Evolutionary conservation across 1,284 basidiomycete species (phyloP).

Genomic region (Trichosporon ovoides): DNA sequence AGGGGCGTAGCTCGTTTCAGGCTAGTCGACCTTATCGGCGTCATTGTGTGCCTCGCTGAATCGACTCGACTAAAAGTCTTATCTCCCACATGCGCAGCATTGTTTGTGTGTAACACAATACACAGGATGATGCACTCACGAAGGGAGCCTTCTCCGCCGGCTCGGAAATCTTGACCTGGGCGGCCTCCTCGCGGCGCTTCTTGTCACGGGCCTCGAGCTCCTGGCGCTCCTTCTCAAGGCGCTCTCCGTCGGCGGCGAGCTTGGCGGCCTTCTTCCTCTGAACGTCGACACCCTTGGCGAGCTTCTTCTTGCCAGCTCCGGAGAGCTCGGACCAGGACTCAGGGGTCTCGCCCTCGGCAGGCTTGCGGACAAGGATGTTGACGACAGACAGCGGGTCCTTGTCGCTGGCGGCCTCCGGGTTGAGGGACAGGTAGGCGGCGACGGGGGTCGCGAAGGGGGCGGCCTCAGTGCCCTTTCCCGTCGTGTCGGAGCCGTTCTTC

Average conservation of each 20-base stretch:
- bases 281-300: slow-evolving; percentile 82
- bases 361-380: slow-evolving; percentile 64
- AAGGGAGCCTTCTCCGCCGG: slow-evolving; percentile 30
- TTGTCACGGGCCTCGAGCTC: slow-evolving; percentile 67
- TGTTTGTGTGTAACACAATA: too few species aligned
- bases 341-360: slow-evolving; percentile 39
- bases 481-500: slow-evolving; percentile 66
- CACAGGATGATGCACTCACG: too few species aligned
- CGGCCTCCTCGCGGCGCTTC: slow-evolving; percentile 79
- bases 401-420: slow-evolving; percentile 53
- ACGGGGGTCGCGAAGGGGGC: slow-evolving; percentile 77
- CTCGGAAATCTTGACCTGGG: slow-evolving; percentile 75
- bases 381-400: slow-evolving; percentile 40
- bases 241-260: slow-evolving; percentile 68
- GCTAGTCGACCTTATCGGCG: too few species aligned
- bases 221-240: slow-evolving; percentile 62
- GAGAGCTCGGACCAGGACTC: slow-evolving; percentile 74
- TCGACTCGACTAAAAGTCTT: too few species aligned
- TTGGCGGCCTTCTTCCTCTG: slow-evolving; percentile 88
- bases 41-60: too few species aligned
- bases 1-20: too few species aligned
- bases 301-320: slow-evolving; percentile 83
- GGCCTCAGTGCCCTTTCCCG: slow-evolving; percentile 64
- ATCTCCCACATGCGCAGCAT: too few species aligned
- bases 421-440: slow-evolving; percentile 73